Percentiles rank a stretch among this genome's conserved stretches.
Evolutionary conservation across 306 rosid genomes (phyloP).

Genomic region (Cicer chorassanicum): DNA sequence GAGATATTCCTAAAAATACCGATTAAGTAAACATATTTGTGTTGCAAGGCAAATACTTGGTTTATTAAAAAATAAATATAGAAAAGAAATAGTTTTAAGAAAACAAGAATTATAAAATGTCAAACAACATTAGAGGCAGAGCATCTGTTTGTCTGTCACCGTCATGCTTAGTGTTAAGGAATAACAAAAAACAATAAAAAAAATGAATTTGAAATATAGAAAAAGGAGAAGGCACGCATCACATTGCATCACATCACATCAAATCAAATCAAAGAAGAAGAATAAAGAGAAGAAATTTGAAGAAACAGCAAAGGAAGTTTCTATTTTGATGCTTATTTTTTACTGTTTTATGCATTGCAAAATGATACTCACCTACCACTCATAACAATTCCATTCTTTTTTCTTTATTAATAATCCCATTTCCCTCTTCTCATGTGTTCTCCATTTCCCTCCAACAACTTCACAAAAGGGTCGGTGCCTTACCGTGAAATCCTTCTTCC

Average conservation of each 20-base stretch:
- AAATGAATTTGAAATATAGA: background rate
- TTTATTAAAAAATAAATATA: too few species aligned
- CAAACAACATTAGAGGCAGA: constrained; percentile 20
- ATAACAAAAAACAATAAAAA: background rate
- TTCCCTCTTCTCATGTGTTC: constrained; percentile 44
- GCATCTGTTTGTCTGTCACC: constrained; percentile 51
- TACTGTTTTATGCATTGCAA: constrained; percentile 46
- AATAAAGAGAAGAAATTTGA: constrained; percentile 56
- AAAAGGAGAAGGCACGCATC: constrained; percentile 16
- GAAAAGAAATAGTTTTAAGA: too few species aligned
- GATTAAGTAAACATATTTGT: too few species aligned
- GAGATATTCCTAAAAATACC: background rate
- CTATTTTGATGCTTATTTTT: constrained; percentile 64
- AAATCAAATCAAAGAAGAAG: background rate
- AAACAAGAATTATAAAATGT: background rate
- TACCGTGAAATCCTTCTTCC: constrained; percentile 15
- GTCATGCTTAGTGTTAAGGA: constrained; percentile 39
- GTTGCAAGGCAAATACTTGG: too few species aligned
- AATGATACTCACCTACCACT: constrained; percentile 63
- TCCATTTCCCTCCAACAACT: constrained; percentile 54
- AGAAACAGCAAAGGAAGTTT: constrained; percentile 78
- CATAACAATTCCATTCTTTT: constrained; percentile 64
- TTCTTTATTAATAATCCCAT: constrained; percentile 58
- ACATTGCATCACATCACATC: background rate
- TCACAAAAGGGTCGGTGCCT: constrained; percentile 38